A percentile compares a stretch with the other conserved stretches of the same genome.
These are phyloP conservation scores for Sparassis latifolia DNA, from an alignment of 1,284 basidiomycete species.

Conservation along the genomic window DNA sequence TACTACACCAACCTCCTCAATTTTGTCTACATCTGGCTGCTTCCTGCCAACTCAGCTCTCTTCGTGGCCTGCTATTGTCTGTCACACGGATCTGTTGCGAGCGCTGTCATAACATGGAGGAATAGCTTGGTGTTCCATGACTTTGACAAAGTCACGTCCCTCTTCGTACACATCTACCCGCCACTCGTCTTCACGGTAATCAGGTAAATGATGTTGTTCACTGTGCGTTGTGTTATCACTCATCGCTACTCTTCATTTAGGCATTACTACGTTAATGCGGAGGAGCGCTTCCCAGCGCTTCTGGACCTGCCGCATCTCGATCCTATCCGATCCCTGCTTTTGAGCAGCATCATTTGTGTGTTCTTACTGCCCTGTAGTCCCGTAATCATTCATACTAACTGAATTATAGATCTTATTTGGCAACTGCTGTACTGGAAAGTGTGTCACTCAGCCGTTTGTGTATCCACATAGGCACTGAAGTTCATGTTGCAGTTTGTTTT, in stretches of 20 bases:
- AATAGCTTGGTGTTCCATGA: conserved; percentile 97
- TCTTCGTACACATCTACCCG: conserved; percentile 88
- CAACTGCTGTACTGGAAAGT: conserved; percentile 89
- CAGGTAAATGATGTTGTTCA: conserved; percentile 38
- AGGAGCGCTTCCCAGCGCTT: conserved; percentile 78
- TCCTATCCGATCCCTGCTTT: conserved; percentile 53
- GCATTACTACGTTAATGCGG: conserved; percentile 77
- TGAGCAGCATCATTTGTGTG: conserved; percentile 73
- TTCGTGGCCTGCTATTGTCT: conserved; percentile 87
- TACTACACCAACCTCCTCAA: conserved; percentile 89
- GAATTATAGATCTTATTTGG: conserved; percentile 71
- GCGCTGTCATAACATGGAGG: conserved; percentile 93
- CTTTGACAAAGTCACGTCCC: conserved; percentile 85
- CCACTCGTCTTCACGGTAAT: conserved; percentile 86
- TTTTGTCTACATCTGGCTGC: conserved; percentile 81
- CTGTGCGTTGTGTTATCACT: not conserved
- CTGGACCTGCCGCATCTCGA: conserved; percentile 54
- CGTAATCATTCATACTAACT: not conserved
- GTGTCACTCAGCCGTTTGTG: conserved; percentile 1
- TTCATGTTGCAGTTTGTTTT: conserved; percentile 60
- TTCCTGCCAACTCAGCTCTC: conserved; percentile 66
- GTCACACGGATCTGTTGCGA: conserved; percentile 84
- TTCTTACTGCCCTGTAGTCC: conserved; percentile 9
- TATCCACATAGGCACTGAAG: too few relatives aligned
- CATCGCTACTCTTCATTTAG: conserved; percentile 30